Percentiles rank a stretch among this genome's conserved stretches.
Conservation (phyloP, 345 rosid species). For the Populus tremula region DNA sequence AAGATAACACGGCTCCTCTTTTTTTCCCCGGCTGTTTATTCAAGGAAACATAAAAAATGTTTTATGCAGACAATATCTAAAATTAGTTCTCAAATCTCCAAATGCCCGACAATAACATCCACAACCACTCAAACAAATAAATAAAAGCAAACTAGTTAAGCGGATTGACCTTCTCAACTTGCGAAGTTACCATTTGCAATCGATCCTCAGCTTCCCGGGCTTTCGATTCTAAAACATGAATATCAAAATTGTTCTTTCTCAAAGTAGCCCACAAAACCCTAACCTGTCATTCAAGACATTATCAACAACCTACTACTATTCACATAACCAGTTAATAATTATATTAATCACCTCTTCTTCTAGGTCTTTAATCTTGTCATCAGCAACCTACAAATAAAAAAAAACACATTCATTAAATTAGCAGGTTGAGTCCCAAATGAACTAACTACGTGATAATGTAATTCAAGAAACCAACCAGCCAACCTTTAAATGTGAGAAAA, state of each 20-base stretch:
- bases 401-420: background rate
- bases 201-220: slow-evolving; percentile 50
- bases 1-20: background rate
- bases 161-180: slow-evolving; percentile 50
- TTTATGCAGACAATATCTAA: too few species aligned
- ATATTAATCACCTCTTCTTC: slow-evolving; percentile 63
- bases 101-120: background rate
- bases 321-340: background rate
- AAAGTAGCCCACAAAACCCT: slow-evolving; percentile 61
- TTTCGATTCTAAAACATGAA: slow-evolving; percentile 57
- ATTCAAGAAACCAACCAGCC: too few species aligned
- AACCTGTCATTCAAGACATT: slow-evolving; percentile 37
- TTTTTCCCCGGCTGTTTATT: too few species aligned
- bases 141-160: background rate
- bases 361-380: slow-evolving; percentile 38
- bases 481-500: too few species aligned
- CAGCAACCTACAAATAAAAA: background rate
- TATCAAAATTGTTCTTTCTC: slow-evolving; percentile 71
- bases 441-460: background rate
- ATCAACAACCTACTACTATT: slow-evolving; percentile 28
- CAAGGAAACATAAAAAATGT: too few species aligned
- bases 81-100: too few species aligned
- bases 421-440: background rate
- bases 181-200: slow-evolving; percentile 36
- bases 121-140: background rate